Conservation (phyloP, 2,329 filamentous ascomycete species). For the Xylaria sp. region DNA sequence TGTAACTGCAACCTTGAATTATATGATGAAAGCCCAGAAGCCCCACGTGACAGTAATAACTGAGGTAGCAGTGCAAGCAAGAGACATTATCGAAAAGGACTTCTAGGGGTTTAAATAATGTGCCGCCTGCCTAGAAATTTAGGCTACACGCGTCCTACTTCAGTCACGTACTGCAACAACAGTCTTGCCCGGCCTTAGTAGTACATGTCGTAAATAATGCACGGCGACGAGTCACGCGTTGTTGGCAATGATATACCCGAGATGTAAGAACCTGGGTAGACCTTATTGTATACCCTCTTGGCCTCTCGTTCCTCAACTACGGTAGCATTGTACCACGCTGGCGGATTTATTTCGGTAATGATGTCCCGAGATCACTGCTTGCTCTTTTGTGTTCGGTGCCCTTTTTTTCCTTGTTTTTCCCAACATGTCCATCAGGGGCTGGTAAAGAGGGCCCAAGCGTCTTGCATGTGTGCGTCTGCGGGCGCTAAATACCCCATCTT, state of each 20-base stretch:
- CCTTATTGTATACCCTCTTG: slow-evolving; percentile 5
- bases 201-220: slow-evolving; percentile 4
- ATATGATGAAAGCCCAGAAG: background rate
- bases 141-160: slow-evolving; percentile 6
- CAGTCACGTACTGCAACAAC: background rate
- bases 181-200: background rate
- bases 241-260: background rate
- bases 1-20: background rate
- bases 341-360: slow-evolving; percentile 32
- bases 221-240: slow-evolving; percentile 3
- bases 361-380: slow-evolving; percentile 17
- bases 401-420: slow-evolving; percentile 15
- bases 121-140: background rate
- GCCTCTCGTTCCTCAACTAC: slow-evolving; percentile 1
- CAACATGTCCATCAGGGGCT: slow-evolving; percentile 13
- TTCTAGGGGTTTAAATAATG: background rate
- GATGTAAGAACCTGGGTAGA: slow-evolving; percentile 1
- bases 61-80: background rate
- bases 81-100: slow-evolving; percentile 3
- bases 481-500: slow-evolving; percentile 35
- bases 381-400: background rate
- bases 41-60: background rate
- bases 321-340: slow-evolving; percentile 4
- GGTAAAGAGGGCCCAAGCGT: slow-evolving; percentile 32
- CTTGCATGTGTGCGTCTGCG: slow-evolving; percentile 34